Percentiles rank a stretch among this genome's conserved stretches.
phyloP scores from a whole-genome alignment of 116 monocot species.

The Posidonia oceanica region DNA sequence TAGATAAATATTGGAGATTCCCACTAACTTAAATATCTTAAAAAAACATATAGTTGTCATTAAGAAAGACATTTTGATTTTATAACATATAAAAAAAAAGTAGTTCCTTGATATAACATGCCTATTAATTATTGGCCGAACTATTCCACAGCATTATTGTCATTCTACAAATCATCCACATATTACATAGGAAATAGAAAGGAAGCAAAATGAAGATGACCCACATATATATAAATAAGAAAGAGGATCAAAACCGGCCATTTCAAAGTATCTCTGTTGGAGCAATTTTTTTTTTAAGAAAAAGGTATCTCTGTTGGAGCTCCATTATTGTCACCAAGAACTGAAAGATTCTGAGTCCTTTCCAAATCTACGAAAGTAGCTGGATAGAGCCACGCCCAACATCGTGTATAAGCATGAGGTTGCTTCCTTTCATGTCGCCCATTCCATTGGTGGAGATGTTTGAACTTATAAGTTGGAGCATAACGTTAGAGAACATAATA shows the following conservation, averaged over 20 bases:
- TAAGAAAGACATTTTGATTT: too few species aligned
- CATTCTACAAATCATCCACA: too few species aligned
- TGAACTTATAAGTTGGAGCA: background rate
- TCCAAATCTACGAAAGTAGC: constrained; percentile 3
- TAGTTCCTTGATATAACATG: too few species aligned
- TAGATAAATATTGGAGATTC: too few species aligned
- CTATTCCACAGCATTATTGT: too few species aligned
- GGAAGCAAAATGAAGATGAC: background rate
- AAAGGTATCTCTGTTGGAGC: background rate
- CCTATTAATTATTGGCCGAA: too few species aligned
- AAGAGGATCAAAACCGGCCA: background rate
- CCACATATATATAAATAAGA: background rate
- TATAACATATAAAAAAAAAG: too few species aligned
- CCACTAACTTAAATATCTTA: too few species aligned
- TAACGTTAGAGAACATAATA: background rate
- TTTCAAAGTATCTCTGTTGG: background rate
- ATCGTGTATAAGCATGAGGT: background rate
- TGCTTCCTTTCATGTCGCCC: too few species aligned
- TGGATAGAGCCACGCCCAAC: background rate
- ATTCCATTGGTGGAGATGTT: background rate
- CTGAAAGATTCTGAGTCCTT: background rate
- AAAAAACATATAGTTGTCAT: too few species aligned
- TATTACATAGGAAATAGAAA: too few species aligned
- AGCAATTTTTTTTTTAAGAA: too few species aligned
- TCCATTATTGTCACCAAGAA: background rate